phyloP scores from a whole-genome alignment of 2,329 filamentous ascomycete genomes.

The Aspergillus quadrilineatus region DNA sequence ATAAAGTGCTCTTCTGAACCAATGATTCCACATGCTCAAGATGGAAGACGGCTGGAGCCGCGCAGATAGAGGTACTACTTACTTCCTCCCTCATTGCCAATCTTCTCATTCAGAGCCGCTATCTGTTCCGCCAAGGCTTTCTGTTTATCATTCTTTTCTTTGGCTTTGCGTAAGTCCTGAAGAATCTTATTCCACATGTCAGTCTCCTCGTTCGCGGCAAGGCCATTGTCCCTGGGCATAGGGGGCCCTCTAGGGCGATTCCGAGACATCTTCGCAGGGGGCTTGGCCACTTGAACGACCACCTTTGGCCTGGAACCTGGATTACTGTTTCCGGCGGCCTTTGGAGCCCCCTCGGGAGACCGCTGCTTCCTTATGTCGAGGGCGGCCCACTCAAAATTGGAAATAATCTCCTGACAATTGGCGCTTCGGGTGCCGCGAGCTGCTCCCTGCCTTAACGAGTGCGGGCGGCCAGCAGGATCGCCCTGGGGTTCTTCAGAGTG shows the following conservation, averaged over 20 bases:
- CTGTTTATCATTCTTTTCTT: slow-evolving; percentile 47
- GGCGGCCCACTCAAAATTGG: slow-evolving; percentile 30
- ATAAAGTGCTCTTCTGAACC: background rate
- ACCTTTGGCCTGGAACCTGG: slow-evolving; percentile 6
- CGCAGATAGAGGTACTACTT: slow-evolving; percentile 27
- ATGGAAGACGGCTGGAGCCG: no score
- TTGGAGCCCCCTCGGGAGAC: slow-evolving; percentile 6
- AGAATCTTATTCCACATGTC: slow-evolving; percentile 48
- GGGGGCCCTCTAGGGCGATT: slow-evolving; percentile 42
- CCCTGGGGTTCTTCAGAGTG: slow-evolving; percentile 5
- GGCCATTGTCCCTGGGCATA: slow-evolving; percentile 41
- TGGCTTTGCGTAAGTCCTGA: slow-evolving; percentile 43
- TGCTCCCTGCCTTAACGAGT: slow-evolving; percentile 22
- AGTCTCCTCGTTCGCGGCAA: slow-evolving; percentile 46
- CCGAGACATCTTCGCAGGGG: slow-evolving; percentile 37
- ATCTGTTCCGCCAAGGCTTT: slow-evolving; percentile 42
- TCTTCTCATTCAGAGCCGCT: slow-evolving; percentile 44
- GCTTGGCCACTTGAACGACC: slow-evolving; percentile 6
- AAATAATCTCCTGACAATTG: slow-evolving; percentile 18
- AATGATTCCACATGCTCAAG: no score
- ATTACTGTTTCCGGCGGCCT: slow-evolving; percentile 13
- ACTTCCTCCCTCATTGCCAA: slow-evolving; percentile 43
- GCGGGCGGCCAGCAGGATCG: slow-evolving; percentile 8
- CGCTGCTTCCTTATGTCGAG: slow-evolving; percentile 23
- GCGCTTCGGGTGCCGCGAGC: slow-evolving; percentile 28